Conservation (phyloP, 257 asterid species). For the Solanum chiquidenum region DNA sequence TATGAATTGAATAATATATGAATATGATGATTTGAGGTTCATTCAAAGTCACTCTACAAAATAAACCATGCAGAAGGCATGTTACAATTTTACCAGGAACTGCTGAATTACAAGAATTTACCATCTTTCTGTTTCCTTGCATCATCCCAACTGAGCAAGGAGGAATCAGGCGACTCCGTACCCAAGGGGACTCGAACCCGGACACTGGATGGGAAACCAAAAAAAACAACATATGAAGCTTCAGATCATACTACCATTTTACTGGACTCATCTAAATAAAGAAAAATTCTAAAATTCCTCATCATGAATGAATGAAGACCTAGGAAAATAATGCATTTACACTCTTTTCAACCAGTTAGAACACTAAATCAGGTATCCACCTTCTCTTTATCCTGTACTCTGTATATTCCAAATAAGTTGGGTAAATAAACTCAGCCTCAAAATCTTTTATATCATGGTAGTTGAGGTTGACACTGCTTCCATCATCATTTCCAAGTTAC, state of each 20-base stretch:
- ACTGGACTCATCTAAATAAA: background rate
- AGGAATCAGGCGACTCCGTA: background rate
- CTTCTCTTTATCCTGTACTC: background rate
- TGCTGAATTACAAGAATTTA: background rate
- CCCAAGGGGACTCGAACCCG: no score
- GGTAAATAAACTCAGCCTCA: slow-evolving; percentile 7
- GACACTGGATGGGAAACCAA: no score
- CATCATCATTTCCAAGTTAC: slow-evolving; percentile 6
- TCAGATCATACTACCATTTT: background rate
- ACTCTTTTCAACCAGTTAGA: background rate
- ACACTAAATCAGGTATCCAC: background rate
- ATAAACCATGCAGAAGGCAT: background rate
- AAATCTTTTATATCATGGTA: slow-evolving; percentile 5
- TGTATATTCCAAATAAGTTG: background rate
- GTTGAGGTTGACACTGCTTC: slow-evolving; percentile 4
- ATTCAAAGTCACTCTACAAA: background rate
- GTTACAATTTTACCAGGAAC: background rate
- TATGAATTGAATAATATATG: no score
- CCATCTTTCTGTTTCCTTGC: background rate
- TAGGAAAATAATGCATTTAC: background rate
- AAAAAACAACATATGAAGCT: background rate
- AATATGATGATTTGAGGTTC: background rate
- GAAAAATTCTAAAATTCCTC: background rate
- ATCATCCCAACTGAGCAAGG: background rate
- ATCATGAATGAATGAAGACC: background rate